phyloP scores from a whole-genome alignment of 768 basidiomycete genomes.

The Boletus rubropictus region DNA sequence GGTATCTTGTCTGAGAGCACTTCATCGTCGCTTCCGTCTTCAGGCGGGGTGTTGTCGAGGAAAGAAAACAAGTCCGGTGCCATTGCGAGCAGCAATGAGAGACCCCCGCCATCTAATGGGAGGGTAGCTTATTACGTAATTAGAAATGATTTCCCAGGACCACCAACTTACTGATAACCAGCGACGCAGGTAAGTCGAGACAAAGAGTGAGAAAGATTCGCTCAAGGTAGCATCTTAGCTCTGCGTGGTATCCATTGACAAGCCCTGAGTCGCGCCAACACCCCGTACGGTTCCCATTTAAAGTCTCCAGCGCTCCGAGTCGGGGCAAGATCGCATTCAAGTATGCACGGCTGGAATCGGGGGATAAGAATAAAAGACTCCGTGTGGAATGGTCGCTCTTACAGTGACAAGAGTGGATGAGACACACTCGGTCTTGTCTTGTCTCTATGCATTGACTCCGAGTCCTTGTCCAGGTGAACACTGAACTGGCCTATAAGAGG shows the following conservation, averaged over 20 bases:
- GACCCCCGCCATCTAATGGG: too few relatives aligned
- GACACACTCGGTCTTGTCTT: constrained; percentile 10
- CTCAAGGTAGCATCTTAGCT: too few relatives aligned
- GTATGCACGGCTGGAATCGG: too few relatives aligned
- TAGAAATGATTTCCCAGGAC: background rate
- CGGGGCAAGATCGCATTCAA: too few relatives aligned
- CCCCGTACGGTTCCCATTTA: too few relatives aligned
- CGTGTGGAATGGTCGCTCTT: background rate
- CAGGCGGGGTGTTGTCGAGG: constrained; percentile 19
- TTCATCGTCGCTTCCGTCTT: constrained; percentile 28
- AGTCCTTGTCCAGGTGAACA: constrained; percentile 12
- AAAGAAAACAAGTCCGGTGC: constrained; percentile 30
- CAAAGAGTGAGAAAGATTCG: too few relatives aligned
- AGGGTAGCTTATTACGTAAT: constrained; percentile 4
- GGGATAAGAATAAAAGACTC: background rate
- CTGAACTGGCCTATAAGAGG: constrained; percentile 17
- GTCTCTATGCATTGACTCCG: background rate
- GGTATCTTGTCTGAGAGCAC: background rate
- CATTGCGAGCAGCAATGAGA: constrained; percentile 11
- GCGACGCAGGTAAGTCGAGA: too few relatives aligned
- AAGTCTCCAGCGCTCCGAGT: too few relatives aligned
- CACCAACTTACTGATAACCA: too few relatives aligned
- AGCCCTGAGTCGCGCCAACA: too few relatives aligned
- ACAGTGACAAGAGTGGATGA: constrained; percentile 13
- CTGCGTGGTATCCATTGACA: too few relatives aligned